Percentiles rank a stretch among this genome's conserved stretches.
phyloP scores from a whole-genome alignment of 495 filamentous ascomycete species.

The Amorphotheca resinae region DNA sequence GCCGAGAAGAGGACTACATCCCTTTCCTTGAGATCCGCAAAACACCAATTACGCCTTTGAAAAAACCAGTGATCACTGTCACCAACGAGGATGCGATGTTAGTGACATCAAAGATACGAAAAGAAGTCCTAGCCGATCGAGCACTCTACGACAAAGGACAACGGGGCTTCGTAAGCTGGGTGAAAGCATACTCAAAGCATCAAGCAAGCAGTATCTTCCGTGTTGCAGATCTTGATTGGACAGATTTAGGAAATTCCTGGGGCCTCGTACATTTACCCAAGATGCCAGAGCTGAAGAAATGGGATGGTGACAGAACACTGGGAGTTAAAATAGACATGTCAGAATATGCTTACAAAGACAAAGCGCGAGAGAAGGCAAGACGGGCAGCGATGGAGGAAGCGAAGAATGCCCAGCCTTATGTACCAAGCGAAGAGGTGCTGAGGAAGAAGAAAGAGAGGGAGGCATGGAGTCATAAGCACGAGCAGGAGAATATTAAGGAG shows the following conservation, averaged over 20 bases:
- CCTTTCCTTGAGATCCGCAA: slow-evolving; percentile 78
- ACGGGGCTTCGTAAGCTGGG: slow-evolving; percentile 84
- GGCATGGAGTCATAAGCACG: slow-evolving; percentile 78
- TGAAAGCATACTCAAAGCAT: slow-evolving; percentile 83
- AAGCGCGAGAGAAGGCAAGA: slow-evolving; percentile 59
- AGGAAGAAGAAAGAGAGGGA: slow-evolving; percentile 42
- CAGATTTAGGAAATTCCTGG: slow-evolving; percentile 68
- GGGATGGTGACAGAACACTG: slow-evolving; percentile 49
- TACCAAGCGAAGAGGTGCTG: slow-evolving; percentile 20
- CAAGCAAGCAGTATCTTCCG: slow-evolving; percentile 86
- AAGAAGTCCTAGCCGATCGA: slow-evolving; percentile 55
- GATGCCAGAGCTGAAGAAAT: slow-evolving; percentile 80
- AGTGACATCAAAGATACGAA: slow-evolving; percentile 44
- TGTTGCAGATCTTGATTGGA: slow-evolving; percentile 70
- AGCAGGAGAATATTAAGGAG: slow-evolving; percentile 51
- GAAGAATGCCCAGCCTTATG: slow-evolving; percentile 20
- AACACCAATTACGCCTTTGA: slow-evolving; percentile 63
- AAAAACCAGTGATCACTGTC: slow-evolving; percentile 32
- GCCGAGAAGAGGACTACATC: slow-evolving; percentile 79
- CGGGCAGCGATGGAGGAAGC: slow-evolving; percentile 40
- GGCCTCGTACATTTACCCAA: slow-evolving; percentile 74
- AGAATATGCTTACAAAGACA: slow-evolving; percentile 61
- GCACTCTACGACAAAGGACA: slow-evolving; percentile 79
- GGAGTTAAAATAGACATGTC: slow-evolving; percentile 47
- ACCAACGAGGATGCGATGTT: slow-evolving; percentile 42